These are phyloP conservation scores for Globisporangium abappressorium DNA, from an alignment of 352 stramenopile species.

Conservation along the genomic window DNA sequence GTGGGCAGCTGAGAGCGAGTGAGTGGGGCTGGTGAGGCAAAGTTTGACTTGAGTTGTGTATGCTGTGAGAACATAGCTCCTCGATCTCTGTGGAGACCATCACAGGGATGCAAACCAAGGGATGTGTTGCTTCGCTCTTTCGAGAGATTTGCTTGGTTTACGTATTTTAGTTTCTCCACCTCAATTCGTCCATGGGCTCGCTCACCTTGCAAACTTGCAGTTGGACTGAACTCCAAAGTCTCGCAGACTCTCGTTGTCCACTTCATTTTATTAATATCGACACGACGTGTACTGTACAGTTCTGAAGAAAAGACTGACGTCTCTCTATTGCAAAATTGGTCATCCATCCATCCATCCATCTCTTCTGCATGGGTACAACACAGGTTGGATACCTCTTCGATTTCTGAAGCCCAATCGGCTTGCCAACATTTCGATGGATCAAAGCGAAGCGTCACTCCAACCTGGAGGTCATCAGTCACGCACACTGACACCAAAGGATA, in stretches of 20 bases:
- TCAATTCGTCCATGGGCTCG: too few relatives aligned
- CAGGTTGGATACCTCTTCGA: background rate
- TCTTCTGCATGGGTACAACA: background rate
- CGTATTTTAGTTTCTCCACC: too few relatives aligned
- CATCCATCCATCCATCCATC: background rate
- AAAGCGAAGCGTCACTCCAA: background rate
- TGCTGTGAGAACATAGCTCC: background rate
- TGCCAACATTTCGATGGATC: background rate
- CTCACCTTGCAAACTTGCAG: too few relatives aligned
- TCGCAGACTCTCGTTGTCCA: too few relatives aligned
- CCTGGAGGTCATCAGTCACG: too few relatives aligned
- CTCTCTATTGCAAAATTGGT: background rate
- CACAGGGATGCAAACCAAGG: background rate
- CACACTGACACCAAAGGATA: too few relatives aligned
- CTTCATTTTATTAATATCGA: background rate
- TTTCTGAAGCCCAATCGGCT: background rate
- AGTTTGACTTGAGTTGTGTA: too few relatives aligned
- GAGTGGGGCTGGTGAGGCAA: too few relatives aligned
- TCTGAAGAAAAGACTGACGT: background rate
- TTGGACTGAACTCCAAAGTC: too few relatives aligned
- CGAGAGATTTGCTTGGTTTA: too few relatives aligned
- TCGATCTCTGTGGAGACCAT: background rate
- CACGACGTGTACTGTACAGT: background rate
- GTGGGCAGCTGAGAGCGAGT: too few relatives aligned
- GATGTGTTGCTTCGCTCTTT: background rate